Evolutionary conservation across 2,329 filamentous ascomycete species (phyloP), one percentile per base, ranked within the genome.

Genomic region (Colletotrichum abscissum): DNA sequence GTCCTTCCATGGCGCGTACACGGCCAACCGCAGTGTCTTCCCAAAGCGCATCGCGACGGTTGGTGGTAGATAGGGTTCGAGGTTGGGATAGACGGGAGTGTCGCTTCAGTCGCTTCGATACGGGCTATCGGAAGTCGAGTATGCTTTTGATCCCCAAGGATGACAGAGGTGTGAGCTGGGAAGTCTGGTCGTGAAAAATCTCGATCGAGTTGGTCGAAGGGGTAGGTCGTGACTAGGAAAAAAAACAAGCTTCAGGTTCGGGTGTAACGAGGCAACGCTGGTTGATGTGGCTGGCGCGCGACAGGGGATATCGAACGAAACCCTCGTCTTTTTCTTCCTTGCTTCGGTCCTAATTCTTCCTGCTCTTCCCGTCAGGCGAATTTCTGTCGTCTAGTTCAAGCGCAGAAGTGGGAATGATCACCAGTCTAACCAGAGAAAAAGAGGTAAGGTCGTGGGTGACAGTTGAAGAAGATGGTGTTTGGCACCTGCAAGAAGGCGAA

Each of bases 1-100:
- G 81, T 93, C 94, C 83, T 93, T 94, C 96, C 96, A 99, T 80
- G 95, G 95, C 77, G 90, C 85, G 82, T 98, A 97, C 78, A 94
- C 88, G 73, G 94, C 92, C 79, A 91, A 90, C 79, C 92, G 91
- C 74, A 99, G 90, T 64, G 95, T 98, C 86, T 92, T 94, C 75
- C 96, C 96, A 87, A 98, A 99, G 79, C 95, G 93, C 97, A 99
- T 98, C 63, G 74, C 87, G 79, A 26, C 24, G 46, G 49, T 46
- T 19, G 14, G 38, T 35, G 24, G n/a, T 30, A 33, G 56, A 22
- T 52, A 28, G 56, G 26, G 30, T 19, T 38, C 46, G 62, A 30
- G 52, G 24, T 42, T 42, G 57, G 62, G 7, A 49, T 30, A 11
- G 22, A 16, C 30, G 24, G n/a, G n/a, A 30, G 33, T n/a, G 71